Base-by-base conservation (phyloP, 179 eudicot genomes). In the Gypsophila paniculata region DNA sequence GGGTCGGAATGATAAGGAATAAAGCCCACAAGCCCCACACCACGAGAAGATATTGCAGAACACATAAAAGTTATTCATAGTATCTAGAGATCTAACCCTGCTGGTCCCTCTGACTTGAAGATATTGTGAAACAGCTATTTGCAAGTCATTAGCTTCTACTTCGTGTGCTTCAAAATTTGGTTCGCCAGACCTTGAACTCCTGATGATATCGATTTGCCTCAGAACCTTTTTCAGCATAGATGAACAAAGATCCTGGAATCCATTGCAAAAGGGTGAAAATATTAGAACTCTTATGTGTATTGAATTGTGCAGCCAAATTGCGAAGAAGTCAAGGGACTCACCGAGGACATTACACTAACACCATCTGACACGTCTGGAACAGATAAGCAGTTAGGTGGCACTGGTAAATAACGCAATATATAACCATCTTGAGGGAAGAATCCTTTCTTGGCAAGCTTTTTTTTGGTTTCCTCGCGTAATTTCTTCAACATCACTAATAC, bases 361-460 rank as follows among this genome's bases (percentile, higher is more conserved):
- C 99, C 99, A 81, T 94, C 97, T 0, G 99, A 94, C 65, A 94
- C 71, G 64, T 94, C 99, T n/a, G 99, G 99, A 26, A 90, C 90
- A 15, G 99, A 92, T 77, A 94, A 82, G 71, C 97, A 91, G 64
- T 94, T 94, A 51, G 99, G 99, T 19, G 99, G 99, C 66, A 94
- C 99, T 0, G 99, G 96, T 48, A 94, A 61, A 81, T 84, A 77
- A 46, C 80, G 86, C 67, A 94, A 17, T 18, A 94, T 84, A 55
- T 90, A 91, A 8, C 99, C 99, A 77, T 94, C 93, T 78, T 94
- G 99, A 18, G 97, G 90, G 52, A 85, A 83, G 79, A 74, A 86
- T 42, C 96, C 96, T 85, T 89, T 91, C 57, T 77, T 89, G 51
- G 76, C 73, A 61, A 94, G 94, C 79, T 88, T 90, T 76, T 77